Evolutionary conservation across 2,329 filamentous ascomycete genomes (phyloP).

Genomic region (Cucurbitaria berberidis): DNA sequence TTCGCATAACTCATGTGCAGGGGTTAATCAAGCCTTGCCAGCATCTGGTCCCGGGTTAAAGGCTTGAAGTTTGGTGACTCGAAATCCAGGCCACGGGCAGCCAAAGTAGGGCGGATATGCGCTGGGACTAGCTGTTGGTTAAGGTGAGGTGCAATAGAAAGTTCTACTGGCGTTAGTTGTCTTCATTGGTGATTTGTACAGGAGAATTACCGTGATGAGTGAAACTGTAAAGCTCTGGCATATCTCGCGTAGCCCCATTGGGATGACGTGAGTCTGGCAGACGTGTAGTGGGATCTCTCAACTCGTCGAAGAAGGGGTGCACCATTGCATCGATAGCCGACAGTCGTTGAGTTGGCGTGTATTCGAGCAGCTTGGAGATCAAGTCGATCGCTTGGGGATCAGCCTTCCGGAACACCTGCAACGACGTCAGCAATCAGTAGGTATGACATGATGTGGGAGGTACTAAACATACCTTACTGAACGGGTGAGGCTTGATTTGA

Average conservation of each 20-base stretch:
- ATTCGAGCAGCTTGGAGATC: slow-evolving; percentile 92
- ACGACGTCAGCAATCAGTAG: slow-evolving; percentile 2
- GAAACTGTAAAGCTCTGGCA: slow-evolving; percentile 92
- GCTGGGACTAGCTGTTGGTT: slow-evolving; percentile 87
- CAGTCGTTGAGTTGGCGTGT: slow-evolving; percentile 94
- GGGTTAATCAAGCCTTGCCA: slow-evolving; percentile 86
- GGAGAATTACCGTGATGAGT: slow-evolving; percentile 79
- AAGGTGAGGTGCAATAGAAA: slow-evolving; percentile 90
- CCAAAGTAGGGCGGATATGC: slow-evolving; percentile 77
- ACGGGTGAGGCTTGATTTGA: slow-evolving; percentile 98
- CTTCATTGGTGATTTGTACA: neutral
- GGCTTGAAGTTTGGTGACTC: slow-evolving; percentile 82
- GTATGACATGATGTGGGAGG: neutral
- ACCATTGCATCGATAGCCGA: slow-evolving; percentile 96
- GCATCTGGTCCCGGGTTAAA: slow-evolving; percentile 93
- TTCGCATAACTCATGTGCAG: slow-evolving; percentile 38
- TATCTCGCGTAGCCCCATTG: slow-evolving; percentile 76
- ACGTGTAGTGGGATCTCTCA: slow-evolving; percentile 87
- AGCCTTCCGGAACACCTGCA: slow-evolving; percentile 90
- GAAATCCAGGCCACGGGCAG: slow-evolving; percentile 82
- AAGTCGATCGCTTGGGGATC: slow-evolving; percentile 91
- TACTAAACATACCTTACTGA: slow-evolving; percentile 75
- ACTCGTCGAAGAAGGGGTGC: slow-evolving; percentile 97
- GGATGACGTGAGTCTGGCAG: slow-evolving; percentile 93
- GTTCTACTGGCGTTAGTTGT: slow-evolving; percentile 64